Conservation (phyloP, 805 yeast species). For the Schwanniomyces occidentalis region DNA sequence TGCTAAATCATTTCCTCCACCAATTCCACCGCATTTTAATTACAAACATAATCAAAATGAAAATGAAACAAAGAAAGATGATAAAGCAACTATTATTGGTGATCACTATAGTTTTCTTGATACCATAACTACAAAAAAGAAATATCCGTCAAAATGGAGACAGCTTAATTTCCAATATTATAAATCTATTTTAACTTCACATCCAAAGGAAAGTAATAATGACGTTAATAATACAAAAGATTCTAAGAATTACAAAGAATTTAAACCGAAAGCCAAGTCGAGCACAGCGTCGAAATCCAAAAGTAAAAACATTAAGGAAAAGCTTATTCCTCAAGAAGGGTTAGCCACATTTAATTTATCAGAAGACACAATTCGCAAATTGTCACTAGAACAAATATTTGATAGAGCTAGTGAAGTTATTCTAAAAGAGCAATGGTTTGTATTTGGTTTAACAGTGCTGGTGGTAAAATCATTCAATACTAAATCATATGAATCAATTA, state of each 20-base stretch:
- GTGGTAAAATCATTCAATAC: slow-evolving; percentile 73
- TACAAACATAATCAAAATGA: slow-evolving; percentile 17
- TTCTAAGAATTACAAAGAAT: slow-evolving; percentile 10
- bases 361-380: slow-evolving; percentile 57
- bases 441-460: slow-evolving; percentile 60
- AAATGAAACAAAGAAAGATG: slow-evolving; percentile 9
- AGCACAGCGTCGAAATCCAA: slow-evolving; percentile 5
- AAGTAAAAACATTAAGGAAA: slow-evolving; percentile 2
- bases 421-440: slow-evolving; percentile 65
- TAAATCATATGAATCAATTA: slow-evolving; percentile 51
- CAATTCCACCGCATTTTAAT: slow-evolving; percentile 35
- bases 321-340: slow-evolving; percentile 36
- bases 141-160: slow-evolving; percentile 59
- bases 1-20: slow-evolving; percentile 55
- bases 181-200: slow-evolving; percentile 11
- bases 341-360: slow-evolving; percentile 50
- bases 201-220: too few species aligned
- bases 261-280: slow-evolving; percentile 10
- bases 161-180: slow-evolving; percentile 54
- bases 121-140: slow-evolving; percentile 39
- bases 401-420: slow-evolving; percentile 57
- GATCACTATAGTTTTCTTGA: slow-evolving; percentile 50
- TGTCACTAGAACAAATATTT: slow-evolving; percentile 60
- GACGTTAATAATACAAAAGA: slow-evolving; percentile 12
- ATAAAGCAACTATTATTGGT: slow-evolving; percentile 26